Evolutionary conservation across 495 filamentous ascomycete species (phyloP), one percentile per base, ranked within the genome.

Genomic region (Jackrogersella multiformis): DNA sequence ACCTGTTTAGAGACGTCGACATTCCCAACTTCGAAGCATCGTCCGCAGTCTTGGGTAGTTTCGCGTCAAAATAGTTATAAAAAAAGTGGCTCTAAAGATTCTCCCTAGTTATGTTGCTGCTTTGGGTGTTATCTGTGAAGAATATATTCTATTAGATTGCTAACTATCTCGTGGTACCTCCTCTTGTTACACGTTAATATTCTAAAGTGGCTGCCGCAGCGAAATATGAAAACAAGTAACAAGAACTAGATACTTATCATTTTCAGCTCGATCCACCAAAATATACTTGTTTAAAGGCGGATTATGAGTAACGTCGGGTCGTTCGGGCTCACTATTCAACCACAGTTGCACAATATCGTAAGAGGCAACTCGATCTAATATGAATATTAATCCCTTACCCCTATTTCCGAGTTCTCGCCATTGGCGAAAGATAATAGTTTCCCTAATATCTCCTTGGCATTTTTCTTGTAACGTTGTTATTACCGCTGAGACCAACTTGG

Each of bases 381-480:
- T 15, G 46, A 34, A 46, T 6, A 34, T 59, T 8, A 16, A 13
- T 36, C 15, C 30, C 4, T 7, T 54, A 6, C 56, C 34, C 41
- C 54, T 69, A 55, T 64, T 39, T 26, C 45, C 4, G 56, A 36
- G 12, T 4, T 21, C 28, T 54, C 16, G 39, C 44, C 26, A 18
- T 56, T 18, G 1, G n/a, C 59, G 54, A 60, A 45, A 60, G 39
- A 56, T 9, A 10, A 48, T 24, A 64, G 28, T 23, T 52, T 53
- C 34, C 24, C 66, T 53, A 41, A 51, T 8, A 54, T 28, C 56
- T 48, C 41, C 32, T 54, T 41, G 20, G 1, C 26, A 44, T 10
- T 30, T 15, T 15, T n/a, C 1, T 18, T 38, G 45, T 59, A 49
- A 58, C 24, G 18, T 21, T 39, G 49, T 28, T 36, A 51, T 51